Evolutionary conservation across 1,139 yeast species (phyloP), one percentile per base, ranked within the genome.

Genomic region (Taphrina deformans): DNA sequence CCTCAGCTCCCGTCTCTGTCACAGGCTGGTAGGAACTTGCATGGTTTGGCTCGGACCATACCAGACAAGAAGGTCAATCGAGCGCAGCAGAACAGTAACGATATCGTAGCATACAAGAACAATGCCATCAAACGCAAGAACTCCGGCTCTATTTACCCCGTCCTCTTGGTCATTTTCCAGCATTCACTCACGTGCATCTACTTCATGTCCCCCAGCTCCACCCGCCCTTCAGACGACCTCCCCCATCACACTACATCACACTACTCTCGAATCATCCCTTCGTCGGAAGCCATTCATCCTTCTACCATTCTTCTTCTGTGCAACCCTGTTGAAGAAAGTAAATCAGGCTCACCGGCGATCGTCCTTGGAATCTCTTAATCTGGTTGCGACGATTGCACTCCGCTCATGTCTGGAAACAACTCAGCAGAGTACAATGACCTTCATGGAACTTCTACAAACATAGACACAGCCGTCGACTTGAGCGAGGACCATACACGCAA

Each of bases 381-480:
- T n/a, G n/a, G 35, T 31, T 44, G 48, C 27, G 48, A 44, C 35
- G 14, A 6, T 48, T 16, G 53, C 26, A 18, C 53, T 14, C 33
- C 21, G 29, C 16, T 16, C 7, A 53, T 53, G 58, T 21, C 58
- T n/a, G 16, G 33, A 23, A 7, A 6, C 31, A 40, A n/a, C n/a
- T 14, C 48, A 9, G 9, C 58, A 5, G 58, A 53, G 24, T 53
- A 53, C 40, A 53, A 38, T 41, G 63, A 59, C 23, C 53, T 59
- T 14, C 63, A 50, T 23, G 63, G 63, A 10, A 48, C 56, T 2
- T 48, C 56, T 26, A 59, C 63, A 27, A 59, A 50, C 21, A 59
- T 59, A 27, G 63, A 59, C 27, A 59, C 63, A 1, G 63, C 63
- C 44, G 63, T 59, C 27, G 56, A 59, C 38, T 56, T 59, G 24